Conservation (phyloP, 83 land plant genomes). For the Picea mariana region DNA sequence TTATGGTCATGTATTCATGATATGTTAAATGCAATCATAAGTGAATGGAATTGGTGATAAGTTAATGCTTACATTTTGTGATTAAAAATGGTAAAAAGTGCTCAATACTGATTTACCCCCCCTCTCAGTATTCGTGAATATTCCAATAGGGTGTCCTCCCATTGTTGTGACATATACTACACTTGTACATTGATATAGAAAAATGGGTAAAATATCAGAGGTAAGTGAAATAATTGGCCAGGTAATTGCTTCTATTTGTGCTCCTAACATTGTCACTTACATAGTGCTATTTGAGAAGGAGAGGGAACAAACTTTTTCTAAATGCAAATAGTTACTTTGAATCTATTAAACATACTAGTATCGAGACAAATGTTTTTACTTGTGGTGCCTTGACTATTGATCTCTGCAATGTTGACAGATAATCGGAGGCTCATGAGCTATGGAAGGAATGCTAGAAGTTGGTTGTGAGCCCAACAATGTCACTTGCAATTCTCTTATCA, state of each 20-base stretch:
- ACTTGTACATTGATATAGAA: constrained; percentile 66
- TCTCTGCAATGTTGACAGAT: constrained; percentile 67
- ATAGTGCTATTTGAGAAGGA: constrained; percentile 67
- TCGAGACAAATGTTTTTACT: constrained; percentile 58
- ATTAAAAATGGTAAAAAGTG: too few species aligned
- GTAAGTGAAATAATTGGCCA: constrained; percentile 55
- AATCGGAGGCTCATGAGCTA: constrained; percentile 57
- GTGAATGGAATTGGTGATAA: too few species aligned
- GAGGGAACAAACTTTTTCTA: constrained; percentile 18
- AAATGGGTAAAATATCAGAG: constrained; percentile 35
- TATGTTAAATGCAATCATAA: too few species aligned
- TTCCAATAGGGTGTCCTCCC: constrained; percentile 52
- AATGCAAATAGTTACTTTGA: constrained; percentile 53
- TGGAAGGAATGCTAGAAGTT: constrained; percentile 48
- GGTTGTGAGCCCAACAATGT: constrained; percentile 65
- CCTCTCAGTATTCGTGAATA: too few species aligned
- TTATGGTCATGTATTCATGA: too few species aligned
- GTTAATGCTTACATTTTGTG: too few species aligned
- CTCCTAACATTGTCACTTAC: constrained; percentile 66
- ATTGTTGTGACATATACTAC: constrained; percentile 79
- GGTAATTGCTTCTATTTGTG: constrained; percentile 46
- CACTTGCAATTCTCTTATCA: constrained; percentile 71
- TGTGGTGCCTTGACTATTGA: constrained; percentile 81
- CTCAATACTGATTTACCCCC: too few species aligned
- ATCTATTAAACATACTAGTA: background rate